Evolutionary conservation across 31 red algal species (phyloP).

Genomic region (Odonthalia washingtoniensis): DNA sequence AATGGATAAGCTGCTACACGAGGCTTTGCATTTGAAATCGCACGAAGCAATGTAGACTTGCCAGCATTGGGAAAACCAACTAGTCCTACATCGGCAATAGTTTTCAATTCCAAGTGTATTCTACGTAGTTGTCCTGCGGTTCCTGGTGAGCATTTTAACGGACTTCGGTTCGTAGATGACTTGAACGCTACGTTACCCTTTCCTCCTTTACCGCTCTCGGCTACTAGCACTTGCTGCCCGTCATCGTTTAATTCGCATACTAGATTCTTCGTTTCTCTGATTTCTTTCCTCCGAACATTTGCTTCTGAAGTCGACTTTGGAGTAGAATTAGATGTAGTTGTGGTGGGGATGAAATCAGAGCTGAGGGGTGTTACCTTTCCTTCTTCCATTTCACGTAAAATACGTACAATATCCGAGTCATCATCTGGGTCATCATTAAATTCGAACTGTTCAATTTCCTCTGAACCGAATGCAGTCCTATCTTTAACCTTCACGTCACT

Average conservation of each 20-base stretch:
- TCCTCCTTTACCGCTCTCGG: slow-evolving; percentile 70
- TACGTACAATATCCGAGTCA: not conserved
- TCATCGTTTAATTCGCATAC: slow-evolving; percentile 72
- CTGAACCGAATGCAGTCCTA: no score
- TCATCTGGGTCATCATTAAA: not conserved
- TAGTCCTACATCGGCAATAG: slow-evolving; percentile 91
- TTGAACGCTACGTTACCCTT: slow-evolving; percentile 69
- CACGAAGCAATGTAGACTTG: slow-evolving; percentile 79
- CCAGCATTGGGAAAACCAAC: slow-evolving; percentile 97
- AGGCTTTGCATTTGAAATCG: slow-evolving; percentile 76
- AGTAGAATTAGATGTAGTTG: not conserved
- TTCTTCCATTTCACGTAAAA: not conserved
- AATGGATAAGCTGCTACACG: slow-evolving; percentile 89
- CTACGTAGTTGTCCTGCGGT: slow-evolving; percentile 40
- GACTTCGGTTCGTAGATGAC: slow-evolving; percentile 41
- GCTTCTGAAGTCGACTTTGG: no score
- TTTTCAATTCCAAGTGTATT: slow-evolving; percentile 83
- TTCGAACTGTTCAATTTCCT: not conserved
- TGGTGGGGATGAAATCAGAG: not conserved
- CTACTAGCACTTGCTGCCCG: slow-evolving; percentile 57
- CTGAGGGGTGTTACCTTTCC: no score
- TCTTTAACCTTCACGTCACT: not conserved
- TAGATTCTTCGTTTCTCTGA: slow-evolving; percentile 21
- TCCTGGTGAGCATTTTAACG: slow-evolving; percentile 24
- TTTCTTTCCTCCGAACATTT: no score